phyloP scores from a whole-genome alignment of 495 filamentous ascomycete species.

The Aspergillus saccharolyticus region DNA sequence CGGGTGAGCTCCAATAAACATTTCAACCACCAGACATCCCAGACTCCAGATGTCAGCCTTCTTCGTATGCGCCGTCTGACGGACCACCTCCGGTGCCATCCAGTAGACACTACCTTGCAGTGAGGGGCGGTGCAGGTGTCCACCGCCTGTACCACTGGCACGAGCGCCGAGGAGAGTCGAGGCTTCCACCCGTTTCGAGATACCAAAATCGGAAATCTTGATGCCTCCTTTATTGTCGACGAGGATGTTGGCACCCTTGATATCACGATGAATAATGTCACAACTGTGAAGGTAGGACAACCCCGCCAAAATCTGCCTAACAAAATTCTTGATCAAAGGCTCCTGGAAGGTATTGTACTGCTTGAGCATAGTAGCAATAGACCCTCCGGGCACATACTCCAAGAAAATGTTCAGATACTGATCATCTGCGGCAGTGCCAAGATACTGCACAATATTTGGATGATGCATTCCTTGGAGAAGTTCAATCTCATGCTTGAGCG shows the following conservation, averaged over 20 bases:
- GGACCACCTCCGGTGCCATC: constrained; percentile 99
- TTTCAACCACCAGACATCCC: constrained; percentile 95
- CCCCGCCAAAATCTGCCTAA: constrained; percentile 90
- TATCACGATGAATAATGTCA: constrained; percentile 97
- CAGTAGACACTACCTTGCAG: constrained; percentile 97
- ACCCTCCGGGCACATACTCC: constrained; percentile 96
- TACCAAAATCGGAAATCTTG: constrained; percentile 99
- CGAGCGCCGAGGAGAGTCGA: constrained; percentile 56
- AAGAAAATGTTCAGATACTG: constrained; percentile 98
- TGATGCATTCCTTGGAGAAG: constrained; percentile 92
- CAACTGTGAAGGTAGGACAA: constrained; percentile 92
- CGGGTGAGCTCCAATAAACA: constrained; percentile 96
- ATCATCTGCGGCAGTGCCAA: constrained; percentile 86
- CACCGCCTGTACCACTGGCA: constrained; percentile 38
- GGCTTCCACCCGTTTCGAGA: constrained; percentile 94
- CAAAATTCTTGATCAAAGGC: constrained; percentile 91
- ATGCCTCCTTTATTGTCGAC: constrained; percentile 99
- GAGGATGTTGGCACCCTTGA: constrained; percentile 97
- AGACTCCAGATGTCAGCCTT: constrained; percentile 99
- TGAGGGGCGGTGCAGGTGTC: constrained; percentile 80
- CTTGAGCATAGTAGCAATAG: constrained; percentile 95
- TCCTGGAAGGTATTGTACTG: constrained; percentile 94
- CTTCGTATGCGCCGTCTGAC: constrained; percentile 93
- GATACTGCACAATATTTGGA: constrained; percentile 96
- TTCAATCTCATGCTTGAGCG: constrained; percentile 92